Evolutionary conservation across 2,329 filamentous ascomycete species (phyloP).

Genomic region (Tolypocladium tundrense): DNA sequence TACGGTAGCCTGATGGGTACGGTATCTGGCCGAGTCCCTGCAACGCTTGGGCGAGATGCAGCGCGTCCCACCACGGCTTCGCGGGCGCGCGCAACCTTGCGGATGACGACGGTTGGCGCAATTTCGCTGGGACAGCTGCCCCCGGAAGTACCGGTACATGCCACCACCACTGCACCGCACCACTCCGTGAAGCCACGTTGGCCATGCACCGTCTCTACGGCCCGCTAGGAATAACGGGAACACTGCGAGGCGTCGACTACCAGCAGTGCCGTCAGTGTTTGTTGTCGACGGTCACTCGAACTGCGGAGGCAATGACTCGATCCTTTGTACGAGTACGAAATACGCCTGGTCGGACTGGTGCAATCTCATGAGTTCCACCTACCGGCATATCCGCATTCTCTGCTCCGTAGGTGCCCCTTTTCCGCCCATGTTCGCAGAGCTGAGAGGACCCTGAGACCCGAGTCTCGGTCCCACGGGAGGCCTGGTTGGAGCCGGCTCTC

Average conservation of each 20-base stretch:
- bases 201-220: not conserved
- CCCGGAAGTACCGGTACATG: conserved; percentile 11
- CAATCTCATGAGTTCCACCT: not conserved
- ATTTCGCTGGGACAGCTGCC: conserved; percentile 5
- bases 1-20: not conserved
- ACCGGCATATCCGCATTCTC: not conserved
- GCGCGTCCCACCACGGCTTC: not conserved
- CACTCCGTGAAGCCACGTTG: not conserved
- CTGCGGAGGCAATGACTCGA: not conserved
- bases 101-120: conserved; percentile 1
- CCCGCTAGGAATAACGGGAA: not conserved
- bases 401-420: not conserved
- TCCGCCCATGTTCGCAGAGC: not conserved
- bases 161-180: not conserved
- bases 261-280: not conserved
- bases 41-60: not conserved
- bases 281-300: not conserved
- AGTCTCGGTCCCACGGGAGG: not conserved
- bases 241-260: not conserved
- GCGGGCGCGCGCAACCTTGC: not conserved
- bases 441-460: not conserved
- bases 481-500: not conserved
- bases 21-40: not conserved
- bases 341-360: not conserved
- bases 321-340: not conserved